Evolutionary conservation across 2,329 filamentous ascomycete species (phyloP).

Genomic region (Penicillium brasilianum): DNA sequence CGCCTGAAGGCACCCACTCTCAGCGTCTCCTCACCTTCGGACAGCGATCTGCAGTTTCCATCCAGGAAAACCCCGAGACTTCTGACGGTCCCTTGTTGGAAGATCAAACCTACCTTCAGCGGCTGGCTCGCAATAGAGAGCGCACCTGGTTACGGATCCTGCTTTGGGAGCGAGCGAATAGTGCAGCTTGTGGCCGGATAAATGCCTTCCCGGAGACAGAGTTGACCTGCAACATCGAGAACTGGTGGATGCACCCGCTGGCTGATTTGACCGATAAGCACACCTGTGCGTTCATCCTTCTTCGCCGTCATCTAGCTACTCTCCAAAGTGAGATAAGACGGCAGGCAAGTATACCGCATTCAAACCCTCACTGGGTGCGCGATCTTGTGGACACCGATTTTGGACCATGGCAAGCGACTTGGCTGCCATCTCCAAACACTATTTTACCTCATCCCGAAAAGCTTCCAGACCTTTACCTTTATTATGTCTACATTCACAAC

Average conservation of each 20-base stretch:
- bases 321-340: constrained; percentile 27
- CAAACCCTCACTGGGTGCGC: constrained; percentile 32
- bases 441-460: constrained; percentile 12
- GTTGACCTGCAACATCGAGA: constrained; percentile 32
- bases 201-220: constrained; percentile 38
- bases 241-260: constrained; percentile 37
- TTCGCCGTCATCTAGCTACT: constrained; percentile 28
- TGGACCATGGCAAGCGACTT: constrained; percentile 30
- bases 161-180: constrained; percentile 40
- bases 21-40: background rate
- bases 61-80: background rate
- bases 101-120: constrained; percentile 14
- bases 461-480: constrained; percentile 27
- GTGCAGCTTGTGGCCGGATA: constrained; percentile 34
- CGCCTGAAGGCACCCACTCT: background rate
- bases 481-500: constrained; percentile 36
- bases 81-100: background rate
- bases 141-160: constrained; percentile 40
- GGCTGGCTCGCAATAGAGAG: constrained; percentile 35
- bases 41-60: background rate
- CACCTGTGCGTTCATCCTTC: constrained; percentile 37
- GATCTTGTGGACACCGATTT: constrained; percentile 30
- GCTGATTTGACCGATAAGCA: constrained; percentile 36
- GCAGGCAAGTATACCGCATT: constrained; percentile 17
- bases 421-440: constrained; percentile 21